A percentile compares a stretch with the other conserved stretches of the same genome.
Conservation (phyloP, 1,284 basidiomycete species). For the Boletellus sp. region DNA sequence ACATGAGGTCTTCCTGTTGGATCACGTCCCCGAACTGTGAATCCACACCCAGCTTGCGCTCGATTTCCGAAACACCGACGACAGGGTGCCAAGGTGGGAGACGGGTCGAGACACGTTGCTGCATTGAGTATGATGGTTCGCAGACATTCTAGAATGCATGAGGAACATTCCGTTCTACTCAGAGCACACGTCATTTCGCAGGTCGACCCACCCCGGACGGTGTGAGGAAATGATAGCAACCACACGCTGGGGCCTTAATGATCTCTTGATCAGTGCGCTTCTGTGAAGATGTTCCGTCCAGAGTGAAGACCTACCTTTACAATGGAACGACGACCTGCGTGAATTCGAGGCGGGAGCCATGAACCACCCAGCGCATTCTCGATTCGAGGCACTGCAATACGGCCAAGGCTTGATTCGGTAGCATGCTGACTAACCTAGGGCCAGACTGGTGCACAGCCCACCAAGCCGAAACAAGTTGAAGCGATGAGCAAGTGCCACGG, state of each 20-base stretch:
- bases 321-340: constrained; percentile 37
- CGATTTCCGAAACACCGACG: constrained; percentile 80
- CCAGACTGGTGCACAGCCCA: constrained; percentile 68
- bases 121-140: constrained; percentile 41
- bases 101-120: constrained; percentile 48
- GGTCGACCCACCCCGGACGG: constrained; percentile 60
- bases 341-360: constrained; percentile 72
- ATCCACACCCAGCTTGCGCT: constrained; percentile 80
- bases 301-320: constrained; percentile 34
- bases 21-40: constrained; percentile 69
- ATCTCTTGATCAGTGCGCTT: constrained; percentile 72
- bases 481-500: too few species aligned
- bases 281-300: constrained; percentile 64
- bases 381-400: constrained; percentile 40
- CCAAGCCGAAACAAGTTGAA: constrained; percentile 47
- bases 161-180: constrained; percentile 64
- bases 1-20: constrained; percentile 51
- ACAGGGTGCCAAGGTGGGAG: constrained; percentile 69
- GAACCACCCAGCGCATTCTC: constrained; percentile 57
- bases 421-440: constrained; percentile 54
- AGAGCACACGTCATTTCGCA: constrained; percentile 7
- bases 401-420: constrained; percentile 9
- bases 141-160: constrained; percentile 83
- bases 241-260: constrained; percentile 65
- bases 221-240: constrained; percentile 74